Conservation (phyloP, 1,284 basidiomycete genomes). For the Austroboletus novae-zelandiae region DNA sequence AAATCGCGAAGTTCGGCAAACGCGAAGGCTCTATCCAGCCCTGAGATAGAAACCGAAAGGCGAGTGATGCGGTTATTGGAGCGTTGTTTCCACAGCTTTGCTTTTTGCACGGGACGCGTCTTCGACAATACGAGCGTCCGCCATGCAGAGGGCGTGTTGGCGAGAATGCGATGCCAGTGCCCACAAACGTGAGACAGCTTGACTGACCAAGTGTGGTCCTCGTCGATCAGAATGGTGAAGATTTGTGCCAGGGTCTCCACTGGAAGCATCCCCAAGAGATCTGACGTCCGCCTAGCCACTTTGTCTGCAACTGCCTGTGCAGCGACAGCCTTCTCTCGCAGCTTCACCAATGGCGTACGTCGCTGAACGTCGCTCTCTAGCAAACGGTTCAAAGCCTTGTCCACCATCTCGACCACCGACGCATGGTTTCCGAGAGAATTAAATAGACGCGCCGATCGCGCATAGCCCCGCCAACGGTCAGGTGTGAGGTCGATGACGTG, state of each 20-base stretch:
- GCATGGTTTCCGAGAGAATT: slow-evolving; percentile 38
- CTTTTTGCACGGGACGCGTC: slow-evolving; percentile 47
- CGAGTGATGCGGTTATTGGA: slow-evolving; percentile 48
- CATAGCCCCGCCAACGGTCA: slow-evolving; percentile 57
- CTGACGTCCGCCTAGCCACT: slow-evolving; percentile 25
- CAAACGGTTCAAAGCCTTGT: slow-evolving; percentile 43
- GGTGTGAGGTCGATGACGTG: slow-evolving; percentile 64
- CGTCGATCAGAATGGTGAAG: slow-evolving; percentile 43
- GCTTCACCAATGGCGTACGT: slow-evolving; percentile 35
- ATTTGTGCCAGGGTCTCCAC: slow-evolving; percentile 60
- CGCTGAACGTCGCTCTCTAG: slow-evolving; percentile 38
- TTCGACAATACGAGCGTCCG: slow-evolving; percentile 50
- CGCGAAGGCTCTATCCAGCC: slow-evolving; percentile 29
- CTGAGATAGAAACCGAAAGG: slow-evolving; percentile 33
- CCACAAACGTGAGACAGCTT: slow-evolving; percentile 52
- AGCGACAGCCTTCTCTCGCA: slow-evolving; percentile 36
- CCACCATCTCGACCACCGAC: slow-evolving; percentile 44
- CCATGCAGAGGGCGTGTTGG: slow-evolving; percentile 56
- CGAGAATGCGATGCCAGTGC: slow-evolving; percentile 55
- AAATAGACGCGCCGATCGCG: slow-evolving; percentile 51
- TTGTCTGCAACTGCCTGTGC: slow-evolving; percentile 17
- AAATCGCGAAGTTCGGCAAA: slow-evolving; percentile 39
- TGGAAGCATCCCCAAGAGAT: slow-evolving; percentile 52
- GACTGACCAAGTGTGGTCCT: slow-evolving; percentile 45
- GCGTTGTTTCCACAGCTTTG: slow-evolving; percentile 52